Conservation (phyloP, 2,329 filamentous ascomycete species). For the Nothomitra cinnamomea region DNA sequence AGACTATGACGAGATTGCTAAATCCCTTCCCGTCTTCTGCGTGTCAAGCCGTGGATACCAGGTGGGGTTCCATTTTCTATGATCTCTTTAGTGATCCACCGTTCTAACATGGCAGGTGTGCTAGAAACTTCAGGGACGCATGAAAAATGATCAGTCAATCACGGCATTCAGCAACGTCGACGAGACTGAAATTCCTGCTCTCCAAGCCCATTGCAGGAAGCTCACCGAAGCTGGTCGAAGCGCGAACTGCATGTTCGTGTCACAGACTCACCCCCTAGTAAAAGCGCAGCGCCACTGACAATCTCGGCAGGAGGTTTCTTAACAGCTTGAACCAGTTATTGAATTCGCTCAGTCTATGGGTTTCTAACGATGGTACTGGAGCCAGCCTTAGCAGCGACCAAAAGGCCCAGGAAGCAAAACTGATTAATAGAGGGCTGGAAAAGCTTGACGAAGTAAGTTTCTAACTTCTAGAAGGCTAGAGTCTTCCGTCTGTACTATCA, state of each 20-base stretch:
- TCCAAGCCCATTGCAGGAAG: conserved; percentile 40
- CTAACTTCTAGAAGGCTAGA: too few species aligned
- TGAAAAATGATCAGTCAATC: conserved; percentile 34
- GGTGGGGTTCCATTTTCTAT: background rate
- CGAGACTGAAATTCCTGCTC: conserved; percentile 41
- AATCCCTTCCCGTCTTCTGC: conserved; percentile 43
- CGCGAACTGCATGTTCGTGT: conserved; percentile 18
- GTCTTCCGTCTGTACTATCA: too few species aligned
- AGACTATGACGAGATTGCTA: conserved; percentile 40
- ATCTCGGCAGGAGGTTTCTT: conserved; percentile 27
- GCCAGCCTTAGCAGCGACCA: conserved; percentile 25
- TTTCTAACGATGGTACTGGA: conserved; percentile 25
- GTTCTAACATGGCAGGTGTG: background rate
- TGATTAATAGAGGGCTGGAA: conserved; percentile 23
- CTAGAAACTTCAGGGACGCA: conserved; percentile 34
- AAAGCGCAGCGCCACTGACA: background rate
- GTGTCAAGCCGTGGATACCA: conserved; percentile 46
- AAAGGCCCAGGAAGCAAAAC: conserved; percentile 20
- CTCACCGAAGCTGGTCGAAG: conserved; percentile 34
- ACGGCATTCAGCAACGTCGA: conserved; percentile 33
- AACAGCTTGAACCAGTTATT: conserved; percentile 33
- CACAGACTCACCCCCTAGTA: background rate
- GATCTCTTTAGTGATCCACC: background rate
- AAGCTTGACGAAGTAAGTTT: conserved; percentile 23
- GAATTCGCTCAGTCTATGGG: conserved; percentile 36